phyloP scores from a whole-genome alignment of 2,329 filamentous ascomycete genomes.

The Colletotrichum sojae region DNA sequence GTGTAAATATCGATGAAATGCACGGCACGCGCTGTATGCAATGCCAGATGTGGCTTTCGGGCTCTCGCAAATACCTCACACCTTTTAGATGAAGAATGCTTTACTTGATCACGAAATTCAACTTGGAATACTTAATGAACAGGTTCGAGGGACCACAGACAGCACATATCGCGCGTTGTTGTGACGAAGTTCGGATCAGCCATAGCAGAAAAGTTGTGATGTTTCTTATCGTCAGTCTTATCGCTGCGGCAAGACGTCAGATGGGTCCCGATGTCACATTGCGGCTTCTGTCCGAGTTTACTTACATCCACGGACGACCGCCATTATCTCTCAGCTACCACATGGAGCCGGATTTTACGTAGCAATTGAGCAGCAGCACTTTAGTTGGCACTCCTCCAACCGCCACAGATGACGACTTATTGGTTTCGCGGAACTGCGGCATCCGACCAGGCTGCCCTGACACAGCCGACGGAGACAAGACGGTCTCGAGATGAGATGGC shows the following conservation, averaged over 20 bases:
- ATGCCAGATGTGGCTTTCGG: too few species aligned
- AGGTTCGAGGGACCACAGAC: too few species aligned
- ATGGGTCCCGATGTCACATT: not conserved
- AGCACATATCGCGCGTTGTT: too few species aligned
- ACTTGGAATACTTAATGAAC: too few species aligned
- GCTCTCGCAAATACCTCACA: too few species aligned
- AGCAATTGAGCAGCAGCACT: slow-evolving; percentile 11
- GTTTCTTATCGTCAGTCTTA: not conserved
- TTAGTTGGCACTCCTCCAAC: not conserved
- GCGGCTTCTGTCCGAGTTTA: not conserved
- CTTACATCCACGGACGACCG: too few species aligned
- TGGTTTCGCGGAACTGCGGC: slow-evolving; percentile 4
- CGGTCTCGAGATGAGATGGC: not conserved
- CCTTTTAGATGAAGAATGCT: too few species aligned
- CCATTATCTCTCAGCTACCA: too few species aligned
- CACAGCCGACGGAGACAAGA: slow-evolving; percentile 12
- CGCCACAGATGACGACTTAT: not conserved
- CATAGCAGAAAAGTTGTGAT: not conserved
- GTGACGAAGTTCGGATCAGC: not conserved
- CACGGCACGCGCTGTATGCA: too few species aligned
- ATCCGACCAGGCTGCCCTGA: not conserved
- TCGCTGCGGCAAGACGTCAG: not conserved
- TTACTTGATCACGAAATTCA: too few species aligned
- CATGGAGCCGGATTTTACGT: not conserved
- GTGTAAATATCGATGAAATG: too few species aligned